Evolutionary conservation across 352 stramenopile genomes (phyloP).

Genomic region (Phytophthora vignae): DNA sequence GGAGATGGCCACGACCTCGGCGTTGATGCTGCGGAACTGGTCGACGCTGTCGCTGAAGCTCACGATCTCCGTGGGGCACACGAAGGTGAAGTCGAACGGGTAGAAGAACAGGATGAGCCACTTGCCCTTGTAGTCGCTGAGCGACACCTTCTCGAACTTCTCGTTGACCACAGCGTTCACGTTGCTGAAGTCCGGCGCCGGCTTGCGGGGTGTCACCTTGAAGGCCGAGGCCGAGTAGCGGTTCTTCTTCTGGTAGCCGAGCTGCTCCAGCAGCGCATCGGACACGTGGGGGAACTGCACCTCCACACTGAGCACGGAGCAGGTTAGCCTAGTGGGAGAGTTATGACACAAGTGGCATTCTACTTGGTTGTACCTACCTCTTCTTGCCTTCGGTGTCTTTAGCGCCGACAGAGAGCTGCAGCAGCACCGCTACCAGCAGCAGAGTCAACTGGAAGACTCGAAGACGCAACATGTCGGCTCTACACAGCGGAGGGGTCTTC

Average conservation of each 20-base stretch:
- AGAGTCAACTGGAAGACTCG: constrained; percentile 33
- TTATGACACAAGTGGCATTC: constrained; percentile 2
- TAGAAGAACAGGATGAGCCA: constrained; percentile 92
- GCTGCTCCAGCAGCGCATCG: constrained; percentile 76
- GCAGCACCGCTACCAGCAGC: constrained; percentile 39
- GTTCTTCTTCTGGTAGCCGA: constrained; percentile 87
- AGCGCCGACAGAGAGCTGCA: constrained; percentile 40
- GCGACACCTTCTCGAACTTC: constrained; percentile 83
- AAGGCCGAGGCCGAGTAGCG: constrained; percentile 75
- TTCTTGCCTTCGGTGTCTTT: constrained; percentile 46
- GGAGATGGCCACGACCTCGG: constrained; percentile 82
- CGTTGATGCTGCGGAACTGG: constrained; percentile 81
- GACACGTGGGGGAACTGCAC: constrained; percentile 83
- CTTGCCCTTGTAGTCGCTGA: constrained; percentile 79
- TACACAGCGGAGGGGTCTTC: not conserved
- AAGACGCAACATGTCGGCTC: constrained; percentile 14
- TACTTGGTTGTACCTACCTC: constrained; percentile 34
- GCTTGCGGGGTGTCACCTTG: constrained; percentile 81
- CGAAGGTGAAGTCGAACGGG: constrained; percentile 90
- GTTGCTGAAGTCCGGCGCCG: constrained; percentile 72
- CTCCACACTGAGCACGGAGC: constrained; percentile 48
- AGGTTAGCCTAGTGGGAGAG: not conserved
- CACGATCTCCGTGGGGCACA: constrained; percentile 87
- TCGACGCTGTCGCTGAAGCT: constrained; percentile 81
- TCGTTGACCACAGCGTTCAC: constrained; percentile 84